A percentile compares a stretch with the other conserved stretches of the same genome.
Conservation (phyloP, 805 yeast species). For the Citeromyces nyonsensis region DNA sequence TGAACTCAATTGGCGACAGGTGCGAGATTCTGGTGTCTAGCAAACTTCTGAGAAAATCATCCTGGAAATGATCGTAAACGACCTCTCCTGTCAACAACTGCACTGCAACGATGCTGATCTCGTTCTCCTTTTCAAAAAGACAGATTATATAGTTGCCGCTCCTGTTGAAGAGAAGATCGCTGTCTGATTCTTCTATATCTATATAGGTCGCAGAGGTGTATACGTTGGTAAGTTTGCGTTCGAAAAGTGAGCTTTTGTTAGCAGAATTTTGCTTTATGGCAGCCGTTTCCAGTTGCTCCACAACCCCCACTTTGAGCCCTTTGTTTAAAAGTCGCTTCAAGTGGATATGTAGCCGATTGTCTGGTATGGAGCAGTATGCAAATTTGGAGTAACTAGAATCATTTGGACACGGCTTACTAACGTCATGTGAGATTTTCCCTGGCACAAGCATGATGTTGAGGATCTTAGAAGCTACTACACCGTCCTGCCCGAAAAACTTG, state of each 20-base stretch:
- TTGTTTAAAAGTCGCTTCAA: conserved; percentile 52
- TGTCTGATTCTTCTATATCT: conserved; percentile 28
- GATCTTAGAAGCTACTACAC: conserved; percentile 47
- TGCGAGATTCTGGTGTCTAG: conserved; percentile 64
- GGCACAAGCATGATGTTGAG: conserved; percentile 60
- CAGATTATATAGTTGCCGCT: conserved; percentile 30
- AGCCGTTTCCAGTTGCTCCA: conserved; percentile 72
- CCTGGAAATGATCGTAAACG: conserved; percentile 55
- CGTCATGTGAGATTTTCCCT: conserved; percentile 44
- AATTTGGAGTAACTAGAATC: conserved; percentile 40
- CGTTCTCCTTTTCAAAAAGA: conserved; percentile 15
- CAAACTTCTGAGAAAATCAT: conserved; percentile 36
- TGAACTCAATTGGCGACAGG: conserved; percentile 63
- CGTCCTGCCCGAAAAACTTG: conserved; percentile 79
- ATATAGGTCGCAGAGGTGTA: conserved; percentile 79
- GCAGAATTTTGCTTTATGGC: conserved; percentile 44
- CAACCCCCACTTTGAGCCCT: conserved; percentile 78
- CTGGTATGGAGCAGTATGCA: conserved; percentile 82
- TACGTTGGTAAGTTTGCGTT: conserved; percentile 50
- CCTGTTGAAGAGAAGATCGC: conserved; percentile 9
- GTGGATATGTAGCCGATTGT: conserved; percentile 57
- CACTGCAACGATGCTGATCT: conserved; percentile 38
- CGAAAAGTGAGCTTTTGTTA: conserved; percentile 44
- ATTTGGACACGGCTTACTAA: conserved; percentile 18
- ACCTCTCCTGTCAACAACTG: conserved; percentile 68